A percentile compares a stretch with the other conserved stretches of the same genome.
phyloP scores from a whole-genome alignment of 495 filamentous ascomycete genomes.

The Aspergillus conjunctus region DNA sequence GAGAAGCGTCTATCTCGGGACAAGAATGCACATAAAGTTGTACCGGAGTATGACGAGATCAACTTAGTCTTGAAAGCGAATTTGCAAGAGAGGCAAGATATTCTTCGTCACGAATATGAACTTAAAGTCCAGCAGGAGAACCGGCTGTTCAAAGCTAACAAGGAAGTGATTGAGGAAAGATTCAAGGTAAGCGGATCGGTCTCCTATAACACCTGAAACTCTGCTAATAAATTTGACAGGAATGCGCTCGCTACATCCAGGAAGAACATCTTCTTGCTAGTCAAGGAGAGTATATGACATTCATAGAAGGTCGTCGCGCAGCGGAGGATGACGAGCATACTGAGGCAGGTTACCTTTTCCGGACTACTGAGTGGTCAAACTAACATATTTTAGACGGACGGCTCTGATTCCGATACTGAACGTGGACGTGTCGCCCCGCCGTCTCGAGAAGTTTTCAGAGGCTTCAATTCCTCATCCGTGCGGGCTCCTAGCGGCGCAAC shows the following conservation, averaged over 20 bases:
- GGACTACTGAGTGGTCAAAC: too few relatives aligned
- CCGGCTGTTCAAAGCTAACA: conserved; percentile 31
- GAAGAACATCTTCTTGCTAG: conserved; percentile 43
- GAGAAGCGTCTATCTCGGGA: conserved; percentile 43
- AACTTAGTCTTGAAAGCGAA: conserved; percentile 22
- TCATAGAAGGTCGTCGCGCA: conserved; percentile 42
- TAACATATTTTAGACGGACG: conserved; percentile 36
- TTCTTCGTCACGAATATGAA: conserved; percentile 33
- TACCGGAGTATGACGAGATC: conserved; percentile 44
- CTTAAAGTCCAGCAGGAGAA: conserved; percentile 33
- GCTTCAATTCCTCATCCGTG: conserved; percentile 40
- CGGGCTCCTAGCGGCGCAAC: conserved; percentile 39
- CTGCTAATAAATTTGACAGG: conserved; percentile 26
- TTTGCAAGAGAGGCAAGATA: conserved; percentile 22
- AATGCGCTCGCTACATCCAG: conserved; percentile 32
- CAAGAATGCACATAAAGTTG: conserved; percentile 45
- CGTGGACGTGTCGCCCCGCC: conserved; percentile 26
- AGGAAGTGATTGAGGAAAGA: conserved; percentile 31
- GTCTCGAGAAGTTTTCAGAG: conserved; percentile 35
- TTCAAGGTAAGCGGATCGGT: conserved; percentile 30
- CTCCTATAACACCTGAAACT: not conserved
- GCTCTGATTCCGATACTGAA: conserved; percentile 40
- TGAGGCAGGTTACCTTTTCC: conserved; percentile 34
- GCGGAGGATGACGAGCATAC: conserved; percentile 54
- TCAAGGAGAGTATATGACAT: conserved; percentile 45